Percentiles rank a stretch among this genome's conserved stretches.
Evolutionary conservation across 2,329 filamentous ascomycete species (phyloP).

Genomic region (Fusarium ambrosium): DNA sequence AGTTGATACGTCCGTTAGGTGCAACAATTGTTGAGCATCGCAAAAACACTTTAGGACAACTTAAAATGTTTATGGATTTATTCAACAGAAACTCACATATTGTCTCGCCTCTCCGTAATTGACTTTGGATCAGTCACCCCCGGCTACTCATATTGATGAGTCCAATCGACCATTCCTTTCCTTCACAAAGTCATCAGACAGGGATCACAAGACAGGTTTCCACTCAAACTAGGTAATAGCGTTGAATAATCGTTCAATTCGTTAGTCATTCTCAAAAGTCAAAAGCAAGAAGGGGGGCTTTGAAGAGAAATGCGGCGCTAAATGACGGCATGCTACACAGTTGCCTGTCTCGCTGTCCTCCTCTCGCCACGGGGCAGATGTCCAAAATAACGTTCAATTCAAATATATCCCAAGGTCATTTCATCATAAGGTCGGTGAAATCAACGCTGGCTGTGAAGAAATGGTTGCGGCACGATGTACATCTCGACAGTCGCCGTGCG

Average conservation of each 20-base stretch:
- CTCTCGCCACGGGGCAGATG: background rate
- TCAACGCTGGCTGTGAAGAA: background rate
- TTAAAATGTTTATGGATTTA: fast-evolving
- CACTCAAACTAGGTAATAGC: too few species aligned
- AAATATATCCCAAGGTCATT: background rate
- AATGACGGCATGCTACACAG: background rate
- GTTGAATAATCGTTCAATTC: too few species aligned
- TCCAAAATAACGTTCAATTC: background rate
- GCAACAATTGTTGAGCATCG: background rate
- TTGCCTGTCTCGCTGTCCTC: background rate
- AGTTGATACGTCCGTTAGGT: background rate
- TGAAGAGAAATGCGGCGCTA: too few species aligned
- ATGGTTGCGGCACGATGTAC: background rate
- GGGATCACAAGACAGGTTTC: too few species aligned
- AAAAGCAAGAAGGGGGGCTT: too few species aligned
- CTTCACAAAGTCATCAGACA: too few species aligned
- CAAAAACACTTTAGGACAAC: background rate
- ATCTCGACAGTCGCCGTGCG: fast-evolving
- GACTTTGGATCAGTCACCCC: too few species aligned
- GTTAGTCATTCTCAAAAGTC: too few species aligned
- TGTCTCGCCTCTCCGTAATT: background rate
- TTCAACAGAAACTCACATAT: background rate
- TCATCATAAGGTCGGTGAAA: background rate
- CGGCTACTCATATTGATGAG: too few species aligned
- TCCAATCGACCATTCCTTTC: too few species aligned